Percentiles rank a stretch among this genome's conserved stretches.
These are phyloP conservation scores for Penicilliopsis zonata DNA, from an alignment of 495 filamentous ascomycete species.

Conservation along the genomic window DNA sequence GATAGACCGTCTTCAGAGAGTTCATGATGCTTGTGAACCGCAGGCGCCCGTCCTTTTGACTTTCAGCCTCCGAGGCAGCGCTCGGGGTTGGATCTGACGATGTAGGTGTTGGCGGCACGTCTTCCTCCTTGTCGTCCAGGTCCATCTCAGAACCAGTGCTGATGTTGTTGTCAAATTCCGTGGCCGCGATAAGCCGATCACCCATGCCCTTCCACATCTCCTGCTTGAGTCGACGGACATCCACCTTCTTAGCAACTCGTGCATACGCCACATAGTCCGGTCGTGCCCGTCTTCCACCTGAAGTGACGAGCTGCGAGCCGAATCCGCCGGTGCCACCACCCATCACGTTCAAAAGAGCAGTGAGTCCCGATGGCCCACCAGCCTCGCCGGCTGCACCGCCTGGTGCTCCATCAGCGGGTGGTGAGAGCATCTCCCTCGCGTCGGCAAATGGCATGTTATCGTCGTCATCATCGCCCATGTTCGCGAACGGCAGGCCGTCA, in stretches of 20 bases:
- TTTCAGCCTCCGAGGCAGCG: slow-evolving; percentile 4
- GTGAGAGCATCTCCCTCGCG: slow-evolving; percentile 80
- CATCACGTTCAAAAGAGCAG: slow-evolving; percentile 30
- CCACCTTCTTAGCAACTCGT: slow-evolving; percentile 96
- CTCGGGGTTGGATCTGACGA: slow-evolving; percentile 13
- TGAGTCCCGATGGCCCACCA: slow-evolving; percentile 23
- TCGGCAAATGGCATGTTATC: slow-evolving; percentile 84
- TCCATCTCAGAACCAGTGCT: slow-evolving; percentile 3
- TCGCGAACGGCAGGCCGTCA: slow-evolving; percentile 69
- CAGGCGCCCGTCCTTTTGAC: slow-evolving; percentile 32
- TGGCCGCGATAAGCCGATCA: slow-evolving; percentile 26
- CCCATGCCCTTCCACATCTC: slow-evolving; percentile 92
- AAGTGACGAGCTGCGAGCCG: slow-evolving; percentile 87
- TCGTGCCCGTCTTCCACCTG: slow-evolving; percentile 58
- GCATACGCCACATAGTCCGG: slow-evolving; percentile 98
- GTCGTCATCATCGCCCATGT: slow-evolving; percentile 60
- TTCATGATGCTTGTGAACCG: slow-evolving; percentile 91
- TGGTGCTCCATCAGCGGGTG: slow-evolving; percentile 38
- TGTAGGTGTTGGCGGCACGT: slow-evolving; percentile 23
- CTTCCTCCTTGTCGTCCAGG: slow-evolving; percentile 13
- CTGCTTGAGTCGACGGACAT: slow-evolving; percentile 85
- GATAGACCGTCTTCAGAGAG: slow-evolving; percentile 72
- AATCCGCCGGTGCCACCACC: slow-evolving; percentile 51
- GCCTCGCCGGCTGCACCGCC: slow-evolving; percentile 25
- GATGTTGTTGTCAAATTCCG: slow-evolving; percentile 20